A percentile compares a stretch with the other conserved stretches of the same genome.
Evolutionary conservation across 2,329 filamentous ascomycete species (phyloP).

Genomic region (Dryadomyces sulphureus): DNA sequence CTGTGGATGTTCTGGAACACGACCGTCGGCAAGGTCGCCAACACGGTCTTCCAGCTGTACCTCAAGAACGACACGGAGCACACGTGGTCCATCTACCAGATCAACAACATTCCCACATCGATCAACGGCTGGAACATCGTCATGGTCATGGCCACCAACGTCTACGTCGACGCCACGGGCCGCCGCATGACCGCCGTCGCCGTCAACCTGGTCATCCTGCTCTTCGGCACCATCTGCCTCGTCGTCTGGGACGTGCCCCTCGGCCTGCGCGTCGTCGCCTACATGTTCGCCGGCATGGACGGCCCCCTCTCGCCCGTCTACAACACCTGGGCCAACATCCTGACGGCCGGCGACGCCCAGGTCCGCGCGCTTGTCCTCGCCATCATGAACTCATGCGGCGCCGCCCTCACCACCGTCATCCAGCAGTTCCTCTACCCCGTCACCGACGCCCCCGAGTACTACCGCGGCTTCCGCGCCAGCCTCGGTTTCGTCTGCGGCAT

Average conservation of each 20-base stretch:
- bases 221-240: conserved; percentile 18
- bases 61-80: conserved; percentile 15
- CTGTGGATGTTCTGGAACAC: conserved; percentile 13
- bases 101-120: conserved; percentile 16
- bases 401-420: conserved; percentile 17
- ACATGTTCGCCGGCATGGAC: conserved; percentile 20
- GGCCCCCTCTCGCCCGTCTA: conserved; percentile 21
- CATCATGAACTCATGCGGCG: conserved; percentile 16
- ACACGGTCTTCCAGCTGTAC: conserved; percentile 15
- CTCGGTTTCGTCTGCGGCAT: conserved; percentile 10
- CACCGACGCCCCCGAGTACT: conserved; percentile 17
- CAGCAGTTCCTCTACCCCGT: conserved; percentile 20
- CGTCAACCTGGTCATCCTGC: conserved; percentile 10
- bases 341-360: conserved; percentile 12
- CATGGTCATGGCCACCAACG: conserved; percentile 14
- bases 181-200: conserved; percentile 17
- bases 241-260: conserved; percentile 18
- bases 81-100: conserved; percentile 15
- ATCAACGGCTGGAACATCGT: conserved; percentile 18
- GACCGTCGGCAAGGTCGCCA: conserved; percentile 7
- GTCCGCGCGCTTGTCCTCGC: conserved; percentile 14
- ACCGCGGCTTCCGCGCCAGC: conserved; percentile 16
- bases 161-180: conserved; percentile 18
- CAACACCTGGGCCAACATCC: conserved; percentile 12
- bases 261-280: conserved; percentile 19